These are phyloP conservation scores for Phellinidium pouzarii DNA, from an alignment of 1,284 basidiomycete genomes.

Conservation along the genomic window DNA sequence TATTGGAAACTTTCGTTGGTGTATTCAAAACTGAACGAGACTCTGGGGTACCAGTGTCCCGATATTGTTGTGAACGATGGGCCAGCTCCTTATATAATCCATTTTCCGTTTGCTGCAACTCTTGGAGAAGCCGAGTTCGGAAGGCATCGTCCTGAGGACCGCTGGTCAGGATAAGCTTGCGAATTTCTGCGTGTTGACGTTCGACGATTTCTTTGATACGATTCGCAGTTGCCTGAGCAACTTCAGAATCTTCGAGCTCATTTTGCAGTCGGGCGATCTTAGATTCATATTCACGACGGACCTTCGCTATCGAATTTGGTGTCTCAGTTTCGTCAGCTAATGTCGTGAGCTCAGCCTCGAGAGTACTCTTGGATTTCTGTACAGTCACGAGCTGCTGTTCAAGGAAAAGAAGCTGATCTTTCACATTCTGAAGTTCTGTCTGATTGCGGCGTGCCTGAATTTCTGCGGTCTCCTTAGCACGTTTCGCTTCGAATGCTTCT, in stretches of 20 bases:
- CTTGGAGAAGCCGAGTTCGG: slow-evolving; percentile 59
- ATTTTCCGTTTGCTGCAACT: slow-evolving; percentile 61
- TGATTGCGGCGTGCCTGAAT: slow-evolving; percentile 52
- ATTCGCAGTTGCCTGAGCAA: slow-evolving; percentile 42
- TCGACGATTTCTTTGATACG: slow-evolving; percentile 59
- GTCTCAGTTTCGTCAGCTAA: slow-evolving; percentile 55
- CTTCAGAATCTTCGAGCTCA: slow-evolving; percentile 52
- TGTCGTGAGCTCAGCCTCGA: slow-evolving; percentile 64
- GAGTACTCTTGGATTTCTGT: slow-evolving; percentile 57
- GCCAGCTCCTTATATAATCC: slow-evolving; percentile 54
- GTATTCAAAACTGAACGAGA: slow-evolving; percentile 32
- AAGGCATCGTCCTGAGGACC: slow-evolving; percentile 56
- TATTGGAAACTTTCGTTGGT: slow-evolving; percentile 36
- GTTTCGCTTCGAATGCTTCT: slow-evolving; percentile 60
- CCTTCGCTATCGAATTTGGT: slow-evolving; percentile 49
- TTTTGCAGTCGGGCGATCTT: slow-evolving; percentile 61
- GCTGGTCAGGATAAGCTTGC: slow-evolving; percentile 52
- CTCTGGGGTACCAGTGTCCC: slow-evolving; percentile 26
- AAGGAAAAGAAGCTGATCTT: slow-evolving; percentile 47
- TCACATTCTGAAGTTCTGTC: slow-evolving; percentile 48
- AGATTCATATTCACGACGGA: slow-evolving; percentile 60
- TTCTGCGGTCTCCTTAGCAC: slow-evolving; percentile 58
- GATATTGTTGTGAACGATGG: slow-evolving; percentile 24
- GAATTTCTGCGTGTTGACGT: slow-evolving; percentile 64
- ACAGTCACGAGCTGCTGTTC: slow-evolving; percentile 44